Base-by-base conservation (phyloP, 345 rosid genomes). In the Reutealis trisperma region DNA sequence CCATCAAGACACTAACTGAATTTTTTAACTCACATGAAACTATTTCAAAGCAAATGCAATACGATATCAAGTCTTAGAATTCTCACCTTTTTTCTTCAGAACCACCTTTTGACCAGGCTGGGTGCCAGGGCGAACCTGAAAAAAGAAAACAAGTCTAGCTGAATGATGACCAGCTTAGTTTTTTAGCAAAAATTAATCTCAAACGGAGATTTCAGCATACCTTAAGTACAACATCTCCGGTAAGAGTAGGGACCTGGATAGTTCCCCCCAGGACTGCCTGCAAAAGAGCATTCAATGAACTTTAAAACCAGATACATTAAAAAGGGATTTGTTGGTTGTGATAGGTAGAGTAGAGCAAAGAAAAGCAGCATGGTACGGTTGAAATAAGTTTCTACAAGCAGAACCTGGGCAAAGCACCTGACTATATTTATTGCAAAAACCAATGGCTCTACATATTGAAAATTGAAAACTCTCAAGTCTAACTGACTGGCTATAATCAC, bases 181-280 rank as follows among this genome's bases (percentile, higher is more conserved):
- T 37, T 27, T 44, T 1, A 62, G n/a, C 15, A 42, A 5, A 10
- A 47, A 16, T 21, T 21, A 21, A 71, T 12, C 14, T 21, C 19
- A 25, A 27, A 67, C 25, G 74, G 49, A 74, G 41, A 49, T 60
- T 68, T 42, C 66, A 80, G 70, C 80, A 70, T 30, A 94, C 99
- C 98, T 94, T 96, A n/a, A 96, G 89, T 14, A 96, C 98, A 77
- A 96, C 97, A 87, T 96, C 99, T 69, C 99, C 99, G 0, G 96
- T 91, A 63, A 96, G 97, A 64, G 98, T 96, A 59, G 99, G 99
- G 79, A 94, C 98, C 82, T 91, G 95, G 76, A 96, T 84, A 55
- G 99, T 94, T 81, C 99, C 99, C 63, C 99, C 99, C 82, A 96
- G 88, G 72, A 94, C 84, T 71, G 99, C 99, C 99, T 96, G 95